Evolutionary conservation across 108 stramenopile species (phyloP).

Genomic region (Cyclotella cryptica): DNA sequence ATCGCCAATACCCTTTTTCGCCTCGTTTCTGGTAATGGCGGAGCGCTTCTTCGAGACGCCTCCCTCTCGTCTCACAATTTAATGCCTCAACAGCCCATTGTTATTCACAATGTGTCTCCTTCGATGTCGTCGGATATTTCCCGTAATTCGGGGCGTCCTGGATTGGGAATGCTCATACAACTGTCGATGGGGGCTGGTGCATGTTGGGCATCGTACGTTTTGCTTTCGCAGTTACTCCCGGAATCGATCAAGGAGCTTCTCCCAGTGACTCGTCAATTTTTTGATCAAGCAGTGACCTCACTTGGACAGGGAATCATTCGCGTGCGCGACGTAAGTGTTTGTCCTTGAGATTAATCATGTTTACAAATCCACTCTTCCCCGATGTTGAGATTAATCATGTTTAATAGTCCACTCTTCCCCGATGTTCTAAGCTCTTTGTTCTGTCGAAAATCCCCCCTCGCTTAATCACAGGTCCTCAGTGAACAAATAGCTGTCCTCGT

Average conservation of each 20-base stretch:
- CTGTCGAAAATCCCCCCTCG: neutral
- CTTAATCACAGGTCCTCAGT: slow-evolving; percentile 31
- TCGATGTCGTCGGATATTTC: neutral
- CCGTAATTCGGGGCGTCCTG: neutral
- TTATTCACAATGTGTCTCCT: slow-evolving; percentile 41
- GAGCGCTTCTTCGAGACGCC: slow-evolving; percentile 18
- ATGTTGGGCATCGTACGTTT: slow-evolving; percentile 73
- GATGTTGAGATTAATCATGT: no score
- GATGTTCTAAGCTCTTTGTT: neutral
- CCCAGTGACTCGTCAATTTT: slow-evolving; percentile 77
- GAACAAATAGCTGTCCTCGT: slow-evolving; percentile 61
- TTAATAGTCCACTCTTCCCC: neutral
- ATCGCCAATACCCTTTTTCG: slow-evolving; percentile 20
- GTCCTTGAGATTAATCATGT: neutral
- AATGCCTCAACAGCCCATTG: slow-evolving; percentile 30
- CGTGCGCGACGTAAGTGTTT: slow-evolving; percentile 55
- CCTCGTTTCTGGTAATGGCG: slow-evolving; percentile 22
- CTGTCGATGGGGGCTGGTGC: slow-evolving; percentile 46
- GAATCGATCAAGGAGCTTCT: slow-evolving; percentile 71
- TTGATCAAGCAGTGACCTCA: slow-evolving; percentile 69
- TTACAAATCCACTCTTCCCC: neutral
- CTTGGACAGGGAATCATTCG: slow-evolving; percentile 71
- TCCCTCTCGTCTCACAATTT: neutral
- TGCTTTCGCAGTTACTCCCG: slow-evolving; percentile 65
- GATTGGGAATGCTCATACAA: slow-evolving; percentile 28